phyloP scores from a whole-genome alignment of 225 moss, liverwort and hornwort genomes.

The Straminergon stramineum region DNA sequence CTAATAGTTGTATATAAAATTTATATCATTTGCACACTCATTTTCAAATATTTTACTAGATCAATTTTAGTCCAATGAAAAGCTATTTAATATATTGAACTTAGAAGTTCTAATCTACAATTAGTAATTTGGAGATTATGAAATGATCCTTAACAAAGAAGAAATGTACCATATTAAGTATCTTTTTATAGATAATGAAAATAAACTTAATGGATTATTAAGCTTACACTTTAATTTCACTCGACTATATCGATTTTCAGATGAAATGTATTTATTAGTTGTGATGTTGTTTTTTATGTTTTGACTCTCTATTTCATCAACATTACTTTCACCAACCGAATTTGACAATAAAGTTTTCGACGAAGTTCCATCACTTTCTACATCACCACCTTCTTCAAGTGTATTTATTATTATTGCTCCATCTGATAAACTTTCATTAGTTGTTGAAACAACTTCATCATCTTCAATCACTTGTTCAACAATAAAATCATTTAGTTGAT shows the following conservation, averaged over 20 bases:
- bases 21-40: neutral
- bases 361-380: neutral
- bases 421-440: neutral
- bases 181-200: neutral
- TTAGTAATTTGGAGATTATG: too few relatives aligned
- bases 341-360: neutral
- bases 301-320: slow-evolving; percentile 20
- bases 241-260: neutral
- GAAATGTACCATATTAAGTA: neutral
- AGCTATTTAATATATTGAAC: too few relatives aligned
- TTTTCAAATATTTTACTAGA: neutral
- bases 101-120: neutral
- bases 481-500: slow-evolving; percentile 18
- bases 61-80: neutral
- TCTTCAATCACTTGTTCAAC: neutral
- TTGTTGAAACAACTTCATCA: neutral
- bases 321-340: slow-evolving; percentile 12
- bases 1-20: too few relatives aligned
- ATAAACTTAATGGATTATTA: neutral
- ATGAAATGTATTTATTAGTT: neutral
- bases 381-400: neutral
- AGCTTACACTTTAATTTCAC: neutral
- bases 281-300: neutral
- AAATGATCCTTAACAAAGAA: neutral
- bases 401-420: neutral